These are phyloP conservation scores for Pestalotiopsis fici DNA, from an alignment of 2,329 filamentous ascomycete species.

Conservation along the genomic window DNA sequence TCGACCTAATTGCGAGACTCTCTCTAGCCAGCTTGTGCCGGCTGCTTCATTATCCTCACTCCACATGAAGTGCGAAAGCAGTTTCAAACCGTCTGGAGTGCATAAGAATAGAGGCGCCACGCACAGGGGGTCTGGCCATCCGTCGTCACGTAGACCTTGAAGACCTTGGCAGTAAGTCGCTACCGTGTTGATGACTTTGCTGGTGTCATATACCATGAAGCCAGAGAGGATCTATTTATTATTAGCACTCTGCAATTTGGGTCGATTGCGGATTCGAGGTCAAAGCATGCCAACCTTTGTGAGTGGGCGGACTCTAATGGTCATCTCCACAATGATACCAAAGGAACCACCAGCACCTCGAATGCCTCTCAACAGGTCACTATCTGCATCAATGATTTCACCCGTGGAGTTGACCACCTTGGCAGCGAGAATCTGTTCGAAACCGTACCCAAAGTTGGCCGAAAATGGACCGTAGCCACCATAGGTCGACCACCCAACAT, in stretches of 20 bases:
- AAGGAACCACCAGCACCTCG: conserved; percentile 40
- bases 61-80: neutral
- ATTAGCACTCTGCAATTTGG: neutral
- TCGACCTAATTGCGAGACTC: neutral
- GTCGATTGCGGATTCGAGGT: neutral
- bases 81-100: neutral
- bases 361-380: conserved; percentile 36
- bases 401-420: conserved; percentile 38
- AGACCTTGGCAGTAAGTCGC: neutral
- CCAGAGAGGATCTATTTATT: neutral
- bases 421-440: conserved; percentile 37
- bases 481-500: conserved; percentile 33
- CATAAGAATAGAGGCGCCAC: neutral
- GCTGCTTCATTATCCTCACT: neutral
- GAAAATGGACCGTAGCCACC: conserved; percentile 35
- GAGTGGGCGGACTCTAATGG: conserved; percentile 37
- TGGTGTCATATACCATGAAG: neutral
- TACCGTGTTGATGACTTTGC: neutral
- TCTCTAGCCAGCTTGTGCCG: neutral
- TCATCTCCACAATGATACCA: conserved; percentile 40
- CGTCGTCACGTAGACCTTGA: neutral
- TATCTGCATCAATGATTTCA: conserved; percentile 35
- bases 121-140: neutral
- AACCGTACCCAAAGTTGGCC: conserved; percentile 32
- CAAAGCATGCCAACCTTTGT: conserved; percentile 20